Conservation (phyloP, 805 yeast species). For the Candida silvatica region DNA sequence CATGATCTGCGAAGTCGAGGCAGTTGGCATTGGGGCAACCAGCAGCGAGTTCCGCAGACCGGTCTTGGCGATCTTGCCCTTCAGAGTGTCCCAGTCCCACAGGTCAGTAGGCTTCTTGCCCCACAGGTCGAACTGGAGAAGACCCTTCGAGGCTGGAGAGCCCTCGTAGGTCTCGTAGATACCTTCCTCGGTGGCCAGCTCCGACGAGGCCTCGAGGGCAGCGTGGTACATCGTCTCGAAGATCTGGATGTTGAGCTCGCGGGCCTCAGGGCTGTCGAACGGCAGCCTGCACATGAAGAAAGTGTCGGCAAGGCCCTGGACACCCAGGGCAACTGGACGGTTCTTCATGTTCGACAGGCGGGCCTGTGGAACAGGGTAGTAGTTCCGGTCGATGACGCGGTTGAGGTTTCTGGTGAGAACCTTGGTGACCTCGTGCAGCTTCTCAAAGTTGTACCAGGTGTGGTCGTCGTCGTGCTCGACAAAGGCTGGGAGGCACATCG, state of each 20-base stretch:
- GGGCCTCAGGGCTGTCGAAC: conserved; percentile 49
- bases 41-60: conserved; percentile 52
- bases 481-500: conserved; percentile 49
- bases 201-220: conserved; percentile 48
- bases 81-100: conserved; percentile 52
- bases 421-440: conserved; percentile 45
- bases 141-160: conserved; percentile 52
- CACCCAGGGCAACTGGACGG: conserved; percentile 58
- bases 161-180: conserved; percentile 42
- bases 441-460: conserved; percentile 45
- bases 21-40: conserved; percentile 62
- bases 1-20: conserved; percentile 56
- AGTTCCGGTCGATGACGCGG: conserved; percentile 47
- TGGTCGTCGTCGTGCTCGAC: conserved; percentile 34
- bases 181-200: conserved; percentile 44
- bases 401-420: conserved; percentile 48
- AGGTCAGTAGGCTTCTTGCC: conserved; percentile 48
- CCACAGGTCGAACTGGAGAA: conserved; percentile 52
- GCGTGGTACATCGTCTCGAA: conserved; percentile 57
- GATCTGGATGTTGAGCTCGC: conserved; percentile 47
- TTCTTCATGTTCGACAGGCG: conserved; percentile 44
- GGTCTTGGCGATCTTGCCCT: conserved; percentile 36
- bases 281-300: conserved; percentile 49
- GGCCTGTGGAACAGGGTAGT: conserved; percentile 50
- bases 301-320: conserved; percentile 54